Evolutionary conservation across 768 basidiomycete species (phyloP).

Genomic region (Podaxis sp.): DNA sequence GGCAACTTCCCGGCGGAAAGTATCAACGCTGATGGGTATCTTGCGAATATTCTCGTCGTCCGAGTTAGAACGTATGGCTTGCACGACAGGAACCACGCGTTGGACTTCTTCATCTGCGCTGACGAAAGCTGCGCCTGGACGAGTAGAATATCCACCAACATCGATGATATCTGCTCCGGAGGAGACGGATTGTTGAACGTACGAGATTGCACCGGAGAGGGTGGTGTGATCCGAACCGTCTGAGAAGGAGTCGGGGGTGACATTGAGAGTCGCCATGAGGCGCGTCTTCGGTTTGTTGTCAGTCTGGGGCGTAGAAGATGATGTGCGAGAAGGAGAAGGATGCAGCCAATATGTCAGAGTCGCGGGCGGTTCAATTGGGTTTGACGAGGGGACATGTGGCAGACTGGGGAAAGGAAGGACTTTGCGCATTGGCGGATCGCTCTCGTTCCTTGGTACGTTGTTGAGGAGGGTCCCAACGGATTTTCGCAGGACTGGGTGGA

Average conservation of each 20-base stretch:
- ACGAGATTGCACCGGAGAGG: slow-evolving; percentile 51
- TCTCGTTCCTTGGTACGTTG: slow-evolving; percentile 31
- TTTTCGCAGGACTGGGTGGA: slow-evolving; percentile 59
- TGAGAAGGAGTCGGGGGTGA: slow-evolving; percentile 95
- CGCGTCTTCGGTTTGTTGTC: slow-evolving; percentile 42
- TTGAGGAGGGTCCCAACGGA: slow-evolving; percentile 46
- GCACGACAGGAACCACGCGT: slow-evolving; percentile 72
- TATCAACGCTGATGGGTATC: slow-evolving; percentile 79
- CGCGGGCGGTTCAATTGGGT: slow-evolving; percentile 35
- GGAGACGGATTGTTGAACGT: slow-evolving; percentile 44
- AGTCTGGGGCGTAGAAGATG: neutral
- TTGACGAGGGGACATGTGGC: slow-evolving; percentile 32
- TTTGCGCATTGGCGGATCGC: slow-evolving; percentile 56
- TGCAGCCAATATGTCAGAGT: slow-evolving; percentile 54
- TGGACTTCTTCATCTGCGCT: slow-evolving; percentile 64
- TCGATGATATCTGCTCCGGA: slow-evolving; percentile 80
- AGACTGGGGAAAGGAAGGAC: slow-evolving; percentile 73
- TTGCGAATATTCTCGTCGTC: slow-evolving; percentile 12
- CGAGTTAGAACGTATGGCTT: slow-evolving; percentile 43
- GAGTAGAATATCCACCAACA: slow-evolving; percentile 91
- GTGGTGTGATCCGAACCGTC: slow-evolving; percentile 69
- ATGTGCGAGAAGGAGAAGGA: slow-evolving; percentile 19
- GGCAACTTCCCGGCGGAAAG: slow-evolving; percentile 83
- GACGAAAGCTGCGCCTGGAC: slow-evolving; percentile 74
- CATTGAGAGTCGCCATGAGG: slow-evolving; percentile 91